A percentile compares a stretch with the other conserved stretches of the same genome.
Conservation (phyloP, 179 eudicot genomes). For the Spinacia oleracea region DNA sequence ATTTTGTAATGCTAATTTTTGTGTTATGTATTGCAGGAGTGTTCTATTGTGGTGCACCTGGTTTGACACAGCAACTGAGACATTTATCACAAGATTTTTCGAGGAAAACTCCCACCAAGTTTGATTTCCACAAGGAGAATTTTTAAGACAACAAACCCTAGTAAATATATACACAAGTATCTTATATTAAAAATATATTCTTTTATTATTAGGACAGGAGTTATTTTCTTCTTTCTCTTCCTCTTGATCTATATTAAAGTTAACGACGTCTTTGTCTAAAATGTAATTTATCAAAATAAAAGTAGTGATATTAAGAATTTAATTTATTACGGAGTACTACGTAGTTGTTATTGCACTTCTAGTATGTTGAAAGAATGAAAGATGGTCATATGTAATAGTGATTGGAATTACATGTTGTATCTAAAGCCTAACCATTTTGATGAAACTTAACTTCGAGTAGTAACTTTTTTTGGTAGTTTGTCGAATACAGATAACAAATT, state of each 20-base stretch:
- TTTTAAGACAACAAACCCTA: constrained; percentile 27
- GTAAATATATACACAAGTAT: constrained; percentile 1
- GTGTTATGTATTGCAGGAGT: constrained; percentile 38
- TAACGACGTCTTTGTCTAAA: constrained; percentile 1
- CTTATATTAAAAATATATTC: neutral
- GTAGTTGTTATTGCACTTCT: neutral
- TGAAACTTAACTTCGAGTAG: no score
- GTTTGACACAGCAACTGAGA: constrained; percentile 38
- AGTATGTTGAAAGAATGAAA: neutral
- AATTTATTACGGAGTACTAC: no score
- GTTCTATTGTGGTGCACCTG: constrained; percentile 58
- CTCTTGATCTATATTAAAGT: neutral
- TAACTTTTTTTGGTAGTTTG: neutral
- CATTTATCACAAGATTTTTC: constrained; percentile 46
- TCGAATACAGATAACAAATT: no score
- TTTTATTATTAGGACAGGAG: constrained; percentile 21
- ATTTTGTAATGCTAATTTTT: neutral
- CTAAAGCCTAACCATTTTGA: neutral
- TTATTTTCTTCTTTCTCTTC: neutral
- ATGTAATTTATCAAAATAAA: neutral
- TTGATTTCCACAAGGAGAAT: constrained; percentile 64
- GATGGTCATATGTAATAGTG: neutral
- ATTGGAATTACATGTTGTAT: neutral
- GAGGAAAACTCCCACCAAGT: constrained; percentile 48
- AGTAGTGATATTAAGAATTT: neutral